Base-by-base conservation (phyloP, 78 protist species). In the Capsaspora owczarzaki region DNA sequence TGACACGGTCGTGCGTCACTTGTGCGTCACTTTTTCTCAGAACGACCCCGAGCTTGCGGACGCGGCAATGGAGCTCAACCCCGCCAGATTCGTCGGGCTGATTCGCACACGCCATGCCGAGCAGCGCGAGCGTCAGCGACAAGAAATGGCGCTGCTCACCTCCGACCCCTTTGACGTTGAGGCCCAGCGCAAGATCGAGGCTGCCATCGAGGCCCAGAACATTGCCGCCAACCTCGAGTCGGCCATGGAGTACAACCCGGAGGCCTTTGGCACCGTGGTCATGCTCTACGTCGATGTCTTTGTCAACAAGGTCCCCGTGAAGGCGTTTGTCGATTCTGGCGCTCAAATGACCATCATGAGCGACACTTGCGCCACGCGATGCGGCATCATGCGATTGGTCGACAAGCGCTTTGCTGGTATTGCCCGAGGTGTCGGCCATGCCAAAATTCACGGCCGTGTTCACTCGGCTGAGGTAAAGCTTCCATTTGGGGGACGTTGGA, bases 271-370 rank as follows among this genome's bases (percentile, higher is more conserved):
- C 0, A 2, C 23, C 6, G 88, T 89, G 49, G 20, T 49, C 77
- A 86, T 89, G 90, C 85, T 89, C 29, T 86, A 86, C 82, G 72
- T 89, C 35, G 33, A 43, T 61, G 46, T 83, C 75, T 10, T 49
- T 71, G 84, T 89, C 27, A 89, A 89, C 76, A 71, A 70, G 33
- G 81, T 35, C 8, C 63, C 74, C 20, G 38, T 83, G 37, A 33
- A 76, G 61, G 89, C 88, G 33, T 83, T 89, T 72, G 86, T 89
- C 23, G 93, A 89, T 69, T 22, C 69, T 5, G 93, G 93, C 2
- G 93, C 93, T 20, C 93, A 90, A 70, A 75, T 69, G 92, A 82
- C 89, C 25, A 80, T 90, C 85, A 82, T 87, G 83, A 31, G n/a
- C n/a, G n/a, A n/a, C n/a, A n/a, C n/a, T n/a, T n/a, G n/a, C n/a